Conservation (phyloP, 805 yeast species). For the Priceomyces fermenticarens region DNA sequence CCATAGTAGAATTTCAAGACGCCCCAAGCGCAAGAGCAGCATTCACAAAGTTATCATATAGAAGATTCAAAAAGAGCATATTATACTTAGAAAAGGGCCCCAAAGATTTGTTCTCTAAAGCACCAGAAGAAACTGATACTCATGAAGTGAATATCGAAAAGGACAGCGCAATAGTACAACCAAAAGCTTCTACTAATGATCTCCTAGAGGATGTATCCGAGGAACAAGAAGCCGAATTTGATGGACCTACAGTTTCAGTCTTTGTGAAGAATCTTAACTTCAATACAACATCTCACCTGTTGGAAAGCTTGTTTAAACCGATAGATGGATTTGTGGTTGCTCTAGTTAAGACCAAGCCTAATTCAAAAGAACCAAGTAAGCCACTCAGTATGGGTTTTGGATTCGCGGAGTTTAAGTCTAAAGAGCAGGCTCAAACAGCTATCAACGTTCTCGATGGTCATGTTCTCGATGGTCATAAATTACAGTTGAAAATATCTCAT, state of each 20-base stretch:
- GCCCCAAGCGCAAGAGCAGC: conserved; percentile 85
- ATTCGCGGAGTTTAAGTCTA: conserved; percentile 82
- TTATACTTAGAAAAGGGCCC: conserved; percentile 95
- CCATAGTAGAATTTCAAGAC: conserved; percentile 86
- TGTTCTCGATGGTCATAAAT: conserved; percentile 82
- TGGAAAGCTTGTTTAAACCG: conserved; percentile 61
- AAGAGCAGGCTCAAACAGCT: conserved; percentile 76
- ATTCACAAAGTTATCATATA: conserved; percentile 80
- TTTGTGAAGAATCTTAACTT: conserved; percentile 92
- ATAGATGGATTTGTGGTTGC: conserved; percentile 81
- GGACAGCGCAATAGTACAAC: conserved; percentile 40
- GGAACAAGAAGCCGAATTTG: conserved; percentile 41
- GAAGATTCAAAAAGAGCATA: conserved; percentile 83
- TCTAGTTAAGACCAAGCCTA: conserved; percentile 82
- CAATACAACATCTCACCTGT: conserved; percentile 58
- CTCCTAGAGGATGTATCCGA: conserved; percentile 32
- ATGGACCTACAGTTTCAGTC: conserved; percentile 81
- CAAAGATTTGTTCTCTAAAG: conserved; percentile 62
- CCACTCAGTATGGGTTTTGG: conserved; percentile 96
- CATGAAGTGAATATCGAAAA: conserved; percentile 9
- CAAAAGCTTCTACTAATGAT: conserved; percentile 44
- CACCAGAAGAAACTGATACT: conserved; percentile 27
- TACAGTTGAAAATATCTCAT: conserved; percentile 85
- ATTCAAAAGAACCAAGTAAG: conserved; percentile 66
- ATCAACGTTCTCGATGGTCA: conserved; percentile 70